Evolutionary conservation across 495 filamentous ascomycete genomes (phyloP), one percentile per base, ranked within the genome.

Genomic region (Neurospora tetrasperma): DNA sequence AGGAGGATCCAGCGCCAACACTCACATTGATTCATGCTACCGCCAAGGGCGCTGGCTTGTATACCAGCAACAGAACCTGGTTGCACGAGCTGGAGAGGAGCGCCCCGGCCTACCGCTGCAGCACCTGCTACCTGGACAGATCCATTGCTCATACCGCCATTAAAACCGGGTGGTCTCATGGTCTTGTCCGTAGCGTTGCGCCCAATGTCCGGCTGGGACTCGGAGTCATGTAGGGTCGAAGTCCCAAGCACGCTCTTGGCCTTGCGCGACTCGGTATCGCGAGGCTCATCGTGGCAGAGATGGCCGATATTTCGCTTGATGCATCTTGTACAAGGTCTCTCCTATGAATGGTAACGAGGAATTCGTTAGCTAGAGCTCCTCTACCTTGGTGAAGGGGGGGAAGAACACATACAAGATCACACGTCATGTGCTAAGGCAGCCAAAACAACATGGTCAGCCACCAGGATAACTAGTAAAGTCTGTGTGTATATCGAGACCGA

Each of bases 221-320:
- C 79, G n/a, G 78, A 72, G 18, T 92, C 90, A 77, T 88, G 88
- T 71, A 84, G 86, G 20, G 85, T 81, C 48, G 87, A 88, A 72
- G 88, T 85, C 41, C 88, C 91, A 71, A 86, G 84, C 76, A 92
- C 91, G 77, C 85, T 87, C 81, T 94, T 95, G 73, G 85, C 80
- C 80, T 90, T 87, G 75, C 89, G 92, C 80, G 85, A 81, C 75
- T 86, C 86, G 70, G 82, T 76, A 54, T 97, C 97, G 82, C 96
- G 90, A 73, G 94, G 94, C 83, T 98, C 96, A 81, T 99, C 96
- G 84, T 98, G 96, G 84, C 96, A 99, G 72, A 99, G 86, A 86
- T 98, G 96, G 76, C 95, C 96, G 81, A 99, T 99, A 86, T 97
- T 97, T 78, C 96, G 92, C 83, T 98, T 98, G 85, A 99, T 93